Conservation (phyloP, 257 asterid species). For the Fraxinus cuspidata region DNA sequence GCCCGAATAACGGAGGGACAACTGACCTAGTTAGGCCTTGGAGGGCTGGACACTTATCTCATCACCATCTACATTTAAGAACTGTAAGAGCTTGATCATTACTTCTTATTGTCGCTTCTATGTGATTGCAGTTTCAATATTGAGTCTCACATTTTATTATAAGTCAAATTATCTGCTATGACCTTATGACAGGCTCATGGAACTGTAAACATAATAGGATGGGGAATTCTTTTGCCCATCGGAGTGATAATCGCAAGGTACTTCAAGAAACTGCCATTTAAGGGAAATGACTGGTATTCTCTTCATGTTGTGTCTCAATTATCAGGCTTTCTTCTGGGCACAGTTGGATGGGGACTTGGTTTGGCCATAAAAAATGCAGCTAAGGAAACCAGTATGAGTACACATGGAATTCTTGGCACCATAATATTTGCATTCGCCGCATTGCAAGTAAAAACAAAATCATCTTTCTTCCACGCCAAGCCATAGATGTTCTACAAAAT, state of each 20-base stretch:
- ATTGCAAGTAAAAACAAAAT: conserved; percentile 34
- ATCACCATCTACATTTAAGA: conserved; percentile 29
- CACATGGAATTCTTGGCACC: conserved; percentile 54
- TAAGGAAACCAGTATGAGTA: conserved; percentile 26
- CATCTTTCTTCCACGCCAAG: neutral
- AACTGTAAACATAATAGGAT: conserved; percentile 43
- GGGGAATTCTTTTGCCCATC: conserved; percentile 47
- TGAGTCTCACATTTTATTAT: neutral
- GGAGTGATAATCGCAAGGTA: conserved; percentile 45
- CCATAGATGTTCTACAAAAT: neutral
- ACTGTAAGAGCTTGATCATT: conserved; percentile 27
- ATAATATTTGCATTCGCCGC: conserved; percentile 33
- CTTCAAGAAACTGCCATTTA: conserved; percentile 24
- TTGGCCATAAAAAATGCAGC: conserved; percentile 30
- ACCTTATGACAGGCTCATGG: conserved; percentile 40
- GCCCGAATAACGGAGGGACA: conserved; percentile 3
- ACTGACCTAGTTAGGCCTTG: conserved; percentile 17
- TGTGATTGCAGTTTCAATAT: neutral
- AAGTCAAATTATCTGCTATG: neutral
- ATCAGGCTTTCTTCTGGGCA: conserved; percentile 46
- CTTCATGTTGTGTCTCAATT: conserved; percentile 38
- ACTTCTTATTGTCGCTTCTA: neutral
- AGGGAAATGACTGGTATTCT: conserved; percentile 34
- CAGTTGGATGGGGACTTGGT: conserved; percentile 57
- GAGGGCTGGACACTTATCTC: conserved; percentile 16